A percentile compares a stretch with the other conserved stretches of the same genome.
phyloP scores from a whole-genome alignment of 352 stramenopile genomes.

The Pythium phragmitis region DNA sequence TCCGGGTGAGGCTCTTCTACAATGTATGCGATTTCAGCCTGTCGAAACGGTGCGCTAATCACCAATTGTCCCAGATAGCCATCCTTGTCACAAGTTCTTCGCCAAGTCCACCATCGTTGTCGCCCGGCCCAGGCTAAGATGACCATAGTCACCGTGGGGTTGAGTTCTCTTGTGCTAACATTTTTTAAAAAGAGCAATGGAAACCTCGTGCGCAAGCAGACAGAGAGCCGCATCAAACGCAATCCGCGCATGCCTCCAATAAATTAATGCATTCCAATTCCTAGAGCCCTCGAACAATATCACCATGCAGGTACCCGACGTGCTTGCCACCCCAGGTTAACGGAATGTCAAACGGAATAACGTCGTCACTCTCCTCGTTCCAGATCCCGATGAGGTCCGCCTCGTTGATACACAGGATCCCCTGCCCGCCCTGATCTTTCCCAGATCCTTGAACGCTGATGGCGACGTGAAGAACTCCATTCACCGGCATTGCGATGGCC shows the following conservation, averaged over 20 bases:
- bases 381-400: not conserved
- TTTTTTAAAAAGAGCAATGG: too few species aligned
- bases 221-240: too few species aligned
- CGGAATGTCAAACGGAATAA: constrained; percentile 64
- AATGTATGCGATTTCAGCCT: constrained; percentile 3
- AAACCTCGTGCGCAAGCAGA: too few species aligned
- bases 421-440: constrained; percentile 53
- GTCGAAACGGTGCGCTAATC: not conserved
- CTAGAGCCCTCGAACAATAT: constrained; percentile 33
- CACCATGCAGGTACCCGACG: constrained; percentile 53
- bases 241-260: not conserved
- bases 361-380: constrained; percentile 26
- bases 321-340: constrained; percentile 73
- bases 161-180: too few species aligned
- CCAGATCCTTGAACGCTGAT: constrained; percentile 54
- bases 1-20: constrained; percentile 4
- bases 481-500: constrained; percentile 69
- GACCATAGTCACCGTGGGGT: too few species aligned
- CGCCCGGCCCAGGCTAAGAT: too few species aligned
- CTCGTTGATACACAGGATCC: constrained; percentile 56
- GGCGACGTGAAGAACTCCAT: constrained; percentile 61
- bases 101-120: too few species aligned
- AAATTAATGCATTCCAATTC: not conserved
- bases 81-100: too few species aligned
- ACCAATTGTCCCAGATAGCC: not conserved